Evolutionary conservation across 1,284 basidiomycete genomes (phyloP), one percentile per base, ranked within the genome.

Genomic region (Cryptococcus sp.): DNA sequence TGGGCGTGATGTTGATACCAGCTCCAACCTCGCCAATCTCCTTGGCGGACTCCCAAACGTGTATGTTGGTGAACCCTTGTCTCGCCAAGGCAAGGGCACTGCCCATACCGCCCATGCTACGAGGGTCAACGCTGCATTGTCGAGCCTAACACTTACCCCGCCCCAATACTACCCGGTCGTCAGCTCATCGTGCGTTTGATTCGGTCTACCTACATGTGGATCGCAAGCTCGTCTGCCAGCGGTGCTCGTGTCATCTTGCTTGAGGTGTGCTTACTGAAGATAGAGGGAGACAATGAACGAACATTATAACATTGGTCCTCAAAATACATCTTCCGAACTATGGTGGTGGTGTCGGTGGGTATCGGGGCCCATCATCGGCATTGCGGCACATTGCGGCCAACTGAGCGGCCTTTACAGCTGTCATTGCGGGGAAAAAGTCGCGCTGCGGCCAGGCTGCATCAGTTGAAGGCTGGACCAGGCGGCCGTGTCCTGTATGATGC

Each of bases 1-100:
- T 76, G 15, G 74, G 74, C 0, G 70, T 64, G 29, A 73, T 64
- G 57, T 73, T 72, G 62, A 74, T 76, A n/a, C 74, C 73, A 0
- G 70, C 74, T 16, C 74, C 74, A 3, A 76, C 72, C 44, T 75
- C 74, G 44, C 68, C 72, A 4, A 76, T 50, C 3, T 51, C 55
- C 15, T 60, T 44, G 3, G 74, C 72, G 13, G 62, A 54, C 57
- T 76, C 74, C 59, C 62, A 75, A 2, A 76, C 67, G 19, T 61
- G 61, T 39, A 75, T 73, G 54, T 73, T 59, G 38, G 46, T 61
- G 59, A 71, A 74, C 7, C 74, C 74, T 29, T 67, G 57, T 29
- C 58, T 50, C 13, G 74, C 67, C 23, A 75, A 59, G 3, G 74
- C 65, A 11, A 76, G 62, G 19, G 74, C 74, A 7, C 67, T 63